phyloP scores from a whole-genome alignment of 1,284 basidiomycete species.

The Cryptococcus depauperatus region DNA sequence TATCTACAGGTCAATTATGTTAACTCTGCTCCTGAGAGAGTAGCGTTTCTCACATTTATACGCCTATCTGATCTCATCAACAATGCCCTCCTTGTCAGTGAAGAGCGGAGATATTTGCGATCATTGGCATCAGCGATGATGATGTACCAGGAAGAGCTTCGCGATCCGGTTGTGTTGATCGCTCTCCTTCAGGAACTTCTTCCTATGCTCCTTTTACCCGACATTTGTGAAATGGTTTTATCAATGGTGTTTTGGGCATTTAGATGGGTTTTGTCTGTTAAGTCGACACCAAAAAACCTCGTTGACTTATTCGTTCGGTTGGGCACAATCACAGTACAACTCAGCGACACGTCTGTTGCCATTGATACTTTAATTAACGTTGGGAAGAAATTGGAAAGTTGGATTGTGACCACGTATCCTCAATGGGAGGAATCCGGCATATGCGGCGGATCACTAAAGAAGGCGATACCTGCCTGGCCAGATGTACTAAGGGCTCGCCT shows the following conservation, averaged over 20 bases:
- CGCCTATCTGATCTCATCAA: conserved; percentile 63
- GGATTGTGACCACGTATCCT: conserved; percentile 10
- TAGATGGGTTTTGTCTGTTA: conserved; percentile 26
- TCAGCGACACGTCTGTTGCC: not conserved
- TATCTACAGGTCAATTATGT: conserved; percentile 4
- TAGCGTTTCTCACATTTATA: conserved; percentile 68
- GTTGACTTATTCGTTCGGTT: conserved; percentile 26
- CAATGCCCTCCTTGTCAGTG: conserved; percentile 67
- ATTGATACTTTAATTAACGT: not conserved
- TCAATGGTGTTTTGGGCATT: conserved; percentile 73
- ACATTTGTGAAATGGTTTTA: conserved; percentile 60
- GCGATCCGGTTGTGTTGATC: conserved; percentile 55
- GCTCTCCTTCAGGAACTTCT: conserved; percentile 60
- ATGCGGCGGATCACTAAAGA: conserved; percentile 15
- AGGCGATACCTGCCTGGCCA: conserved; percentile 29
- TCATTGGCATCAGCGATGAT: conserved; percentile 67
- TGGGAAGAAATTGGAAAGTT: conserved; percentile 11
- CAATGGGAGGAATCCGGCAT: conserved; percentile 17
- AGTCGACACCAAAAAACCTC: conserved; percentile 6
- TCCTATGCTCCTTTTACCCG: conserved; percentile 58
- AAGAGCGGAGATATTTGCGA: conserved; percentile 70
- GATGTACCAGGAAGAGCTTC: conserved; percentile 52
- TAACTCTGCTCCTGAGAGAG: conserved; percentile 35
- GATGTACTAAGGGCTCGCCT: conserved; percentile 4
- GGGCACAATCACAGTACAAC: conserved; percentile 8